phyloP scores from a whole-genome alignment of 108 stramenopile genomes.

The Cyclotella cryptica region DNA sequence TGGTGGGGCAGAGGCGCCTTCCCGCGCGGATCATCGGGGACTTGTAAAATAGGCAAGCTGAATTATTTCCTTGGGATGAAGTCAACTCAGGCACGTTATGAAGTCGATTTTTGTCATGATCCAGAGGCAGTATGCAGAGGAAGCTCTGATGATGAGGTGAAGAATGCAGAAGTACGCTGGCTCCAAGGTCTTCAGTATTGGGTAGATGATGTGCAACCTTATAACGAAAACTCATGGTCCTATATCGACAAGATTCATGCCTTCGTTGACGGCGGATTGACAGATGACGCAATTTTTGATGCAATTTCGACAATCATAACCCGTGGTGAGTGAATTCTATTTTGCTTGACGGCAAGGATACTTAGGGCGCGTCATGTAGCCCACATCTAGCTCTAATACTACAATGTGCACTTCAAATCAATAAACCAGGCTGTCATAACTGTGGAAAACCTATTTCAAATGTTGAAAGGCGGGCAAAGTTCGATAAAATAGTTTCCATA shows the following conservation, averaged over 20 bases:
- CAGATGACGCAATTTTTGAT: slow-evolving; percentile 41
- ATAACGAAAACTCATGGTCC: slow-evolving; percentile 41
- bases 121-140: slow-evolving; percentile 43
- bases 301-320: slow-evolving; percentile 47
- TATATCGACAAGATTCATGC: slow-evolving; percentile 39
- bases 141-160: slow-evolving; percentile 11
- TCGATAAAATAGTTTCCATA: slow-evolving; percentile 30
- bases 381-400: background rate
- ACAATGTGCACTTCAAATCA: background rate
- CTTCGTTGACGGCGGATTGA: slow-evolving; percentile 45
- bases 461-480: slow-evolving; percentile 27
- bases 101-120: slow-evolving; percentile 52
- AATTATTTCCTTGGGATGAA: slow-evolving; percentile 46
- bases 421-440: slow-evolving; percentile 34
- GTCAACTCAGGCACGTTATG: slow-evolving; percentile 38
- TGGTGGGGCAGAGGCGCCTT: slow-evolving; percentile 54
- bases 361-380: background rate
- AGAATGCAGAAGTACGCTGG: slow-evolving; percentile 54
- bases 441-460: slow-evolving; percentile 36
- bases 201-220: slow-evolving; percentile 44
- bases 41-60: slow-evolving; percentile 46
- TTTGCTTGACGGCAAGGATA: background rate
- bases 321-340: slow-evolving; percentile 2
- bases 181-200: slow-evolving; percentile 47
- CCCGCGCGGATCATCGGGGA: slow-evolving; percentile 43